These are phyloP conservation scores for Pelargonium australe DNA, from an alignment of 441 rosid species.

Conservation along the genomic window DNA sequence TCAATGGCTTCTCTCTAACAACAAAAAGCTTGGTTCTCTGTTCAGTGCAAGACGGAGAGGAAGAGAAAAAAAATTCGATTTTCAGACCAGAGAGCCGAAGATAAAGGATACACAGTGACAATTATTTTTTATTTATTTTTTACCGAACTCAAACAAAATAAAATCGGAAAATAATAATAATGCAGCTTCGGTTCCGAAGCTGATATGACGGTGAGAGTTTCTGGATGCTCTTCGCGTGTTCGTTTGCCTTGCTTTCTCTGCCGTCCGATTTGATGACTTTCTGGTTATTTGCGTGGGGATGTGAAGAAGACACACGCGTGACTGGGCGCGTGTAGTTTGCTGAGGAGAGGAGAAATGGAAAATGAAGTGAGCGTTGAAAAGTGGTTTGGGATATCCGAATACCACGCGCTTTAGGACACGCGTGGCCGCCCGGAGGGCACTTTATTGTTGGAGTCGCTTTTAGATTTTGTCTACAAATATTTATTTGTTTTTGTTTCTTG, in stretches of 20 bases:
- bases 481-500: no score
- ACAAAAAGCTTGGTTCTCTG: not conserved
- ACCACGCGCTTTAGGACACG: not conserved
- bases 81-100: no score
- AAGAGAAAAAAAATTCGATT: not conserved
- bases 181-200: not conserved
- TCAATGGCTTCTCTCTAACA: not conserved
- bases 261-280: not conserved
- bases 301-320: not conserved
- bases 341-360: not conserved
- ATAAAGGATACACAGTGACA: not conserved
- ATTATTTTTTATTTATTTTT: not conserved
- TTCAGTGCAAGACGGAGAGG: not conserved
- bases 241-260: not conserved
- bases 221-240: not conserved
- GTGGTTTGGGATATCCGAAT: not conserved
- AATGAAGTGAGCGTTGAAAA: not conserved
- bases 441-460: constrained; percentile 1
- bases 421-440: not conserved
- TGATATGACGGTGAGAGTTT: not conserved
- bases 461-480: no score
- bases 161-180: not conserved
- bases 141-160: no score
- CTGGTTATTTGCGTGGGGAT: not conserved
- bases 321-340: not conserved